A percentile compares a stretch with the other conserved stretches of the same genome.
phyloP scores from a whole-genome alignment of 176 grass and related monocot species.

The Coix lacrymajobi region DNA sequence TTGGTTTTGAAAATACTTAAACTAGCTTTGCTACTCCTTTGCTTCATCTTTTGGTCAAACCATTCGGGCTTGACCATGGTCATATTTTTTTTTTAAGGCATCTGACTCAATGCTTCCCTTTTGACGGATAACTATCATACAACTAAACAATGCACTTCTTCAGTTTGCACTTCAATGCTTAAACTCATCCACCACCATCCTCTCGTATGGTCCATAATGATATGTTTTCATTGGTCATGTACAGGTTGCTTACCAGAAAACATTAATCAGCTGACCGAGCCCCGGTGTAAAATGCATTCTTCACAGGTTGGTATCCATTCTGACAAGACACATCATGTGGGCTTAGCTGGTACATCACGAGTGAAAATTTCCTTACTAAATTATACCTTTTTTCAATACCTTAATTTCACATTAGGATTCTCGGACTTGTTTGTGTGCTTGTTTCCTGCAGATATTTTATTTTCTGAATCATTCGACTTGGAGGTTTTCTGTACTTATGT shows the following conservation, averaged over 20 bases:
- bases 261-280: slow-evolving; percentile 39
- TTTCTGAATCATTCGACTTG: background rate
- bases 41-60: background rate
- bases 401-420: background rate
- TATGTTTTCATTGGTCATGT: background rate
- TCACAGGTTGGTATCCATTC: background rate
- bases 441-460: background rate
- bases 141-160: background rate
- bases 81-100: background rate
- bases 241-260: slow-evolving; percentile 84
- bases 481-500: background rate
- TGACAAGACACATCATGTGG: background rate
- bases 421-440: background rate
- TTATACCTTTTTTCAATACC: background rate
- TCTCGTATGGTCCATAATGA: slow-evolving; percentile 4
- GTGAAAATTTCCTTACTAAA: background rate
- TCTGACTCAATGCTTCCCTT: slow-evolving; percentile 1
- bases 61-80: background rate
- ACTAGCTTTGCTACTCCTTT: background rate
- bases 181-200: background rate
- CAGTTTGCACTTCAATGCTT: background rate
- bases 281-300: background rate
- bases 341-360: background rate
- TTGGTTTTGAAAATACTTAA: background rate
- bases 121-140: background rate